phyloP scores from a whole-genome alignment of 2,329 filamentous ascomycete genomes.

The Penicillium occitanis region DNA sequence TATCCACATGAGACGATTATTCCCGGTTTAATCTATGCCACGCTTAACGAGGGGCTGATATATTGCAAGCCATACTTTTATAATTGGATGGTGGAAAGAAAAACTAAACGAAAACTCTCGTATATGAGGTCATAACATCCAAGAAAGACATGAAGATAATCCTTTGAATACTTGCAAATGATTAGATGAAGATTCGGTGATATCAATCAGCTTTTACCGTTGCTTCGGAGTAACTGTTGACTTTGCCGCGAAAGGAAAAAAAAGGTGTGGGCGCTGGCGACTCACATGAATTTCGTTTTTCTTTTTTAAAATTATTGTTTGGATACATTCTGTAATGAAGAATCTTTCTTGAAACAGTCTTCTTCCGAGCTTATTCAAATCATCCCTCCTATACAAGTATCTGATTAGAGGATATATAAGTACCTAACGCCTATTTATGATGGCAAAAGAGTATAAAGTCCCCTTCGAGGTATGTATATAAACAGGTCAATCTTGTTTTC shows the following conservation, averaged over 20 bases:
- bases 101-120: neutral
- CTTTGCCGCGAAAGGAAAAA: neutral
- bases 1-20: neutral
- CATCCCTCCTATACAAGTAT: neutral
- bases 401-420: neutral
- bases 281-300: neutral
- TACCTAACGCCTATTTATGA: slow-evolving; percentile 20
- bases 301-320: neutral
- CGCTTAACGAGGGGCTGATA: neutral
- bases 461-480: slow-evolving; percentile 38
- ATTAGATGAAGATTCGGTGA: neutral
- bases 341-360: neutral
- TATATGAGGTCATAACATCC: neutral
- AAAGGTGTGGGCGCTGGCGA: neutral
- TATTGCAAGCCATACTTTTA: neutral
- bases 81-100: neutral
- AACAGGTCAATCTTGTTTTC: neutral
- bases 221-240: neutral
- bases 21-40: neutral
- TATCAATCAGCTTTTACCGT: neutral
- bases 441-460: slow-evolving; percentile 38
- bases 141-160: neutral
- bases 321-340: neutral
- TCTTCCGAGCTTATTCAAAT: neutral
- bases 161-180: neutral